Evolutionary conservation across 441 rosid species (phyloP), one percentile per base, ranked within the genome.

Genomic region (Pelargonium citronellum): DNA sequence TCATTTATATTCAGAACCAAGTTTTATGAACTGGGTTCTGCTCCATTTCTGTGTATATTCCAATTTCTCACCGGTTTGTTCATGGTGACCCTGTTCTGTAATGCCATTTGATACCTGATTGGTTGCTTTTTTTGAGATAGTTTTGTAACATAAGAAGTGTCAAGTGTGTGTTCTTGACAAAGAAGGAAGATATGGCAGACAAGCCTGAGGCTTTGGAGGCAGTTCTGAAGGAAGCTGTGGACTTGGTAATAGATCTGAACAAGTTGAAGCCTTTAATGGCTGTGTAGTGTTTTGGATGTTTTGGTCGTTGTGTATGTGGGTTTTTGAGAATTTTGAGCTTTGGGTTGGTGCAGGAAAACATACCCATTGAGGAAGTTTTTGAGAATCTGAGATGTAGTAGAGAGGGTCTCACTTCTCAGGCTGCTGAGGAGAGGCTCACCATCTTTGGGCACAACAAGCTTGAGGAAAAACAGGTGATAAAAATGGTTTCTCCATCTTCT

Each of bases 401-500:
- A 72, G 86, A 84, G 61, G 90, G 87, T 15, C 64, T 86, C 0
- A 71, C 85, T 0, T 74, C 60, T n/a, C 86, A 81, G 8, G 87
- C 84, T 76, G 90, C 84, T 39, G 77, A 75, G 34, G 84, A 76
- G 63, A 81, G 90, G 12, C 86, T 84, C 64, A 64, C 75, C 17
- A 80, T 82, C 73, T 86, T 86, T 37, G 90, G 90, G 66, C 86
- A 79, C 77, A 86, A 86, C 80, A 86, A 84, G 77, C 87, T 86
- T 11, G 85, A 86, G 72, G 89, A 86, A 81, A 86, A 86, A 77
- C 76, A 82, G 84, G 66, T 30, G 20, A 62, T 19, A 4, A 20
- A 22, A 4, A 1, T 1, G 5, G 10, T 27, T 24, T 30, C 41
- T 19, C 15, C 7, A 11, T 27, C n/a, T 17, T 34, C 7, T 12